Evolutionary conservation across 306 rosid genomes (phyloP), one percentile per base, ranked within the genome.

Genomic region (Bauhinia variegata): DNA sequence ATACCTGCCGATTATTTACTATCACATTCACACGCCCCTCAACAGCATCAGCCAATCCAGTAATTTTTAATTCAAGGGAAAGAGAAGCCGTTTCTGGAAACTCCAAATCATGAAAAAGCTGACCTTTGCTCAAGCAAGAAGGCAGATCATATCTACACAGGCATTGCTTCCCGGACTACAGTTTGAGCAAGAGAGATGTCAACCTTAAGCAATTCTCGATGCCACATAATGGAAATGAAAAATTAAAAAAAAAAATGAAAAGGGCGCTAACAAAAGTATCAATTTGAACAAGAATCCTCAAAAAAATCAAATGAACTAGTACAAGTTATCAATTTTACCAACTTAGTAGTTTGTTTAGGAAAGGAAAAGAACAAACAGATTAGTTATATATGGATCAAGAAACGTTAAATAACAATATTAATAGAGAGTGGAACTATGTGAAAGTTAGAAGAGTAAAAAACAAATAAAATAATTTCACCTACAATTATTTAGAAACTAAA

Each of bases 141-240:
- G 98, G 98, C 66, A 89, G 82, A 63, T 63, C 65, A 64, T 87
- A 92, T 78, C 79, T 82, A 80, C 98, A 92, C 58, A 89, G 80
- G 83, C 96, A 89, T 76, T 87, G 96, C 83, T 89, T 88, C 75
- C 98, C 98, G 18, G 98, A 89, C 98, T 92, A 84, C 75, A 80
- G 71, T 39, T 41, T 49, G 43, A 67, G 46, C 50, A 77, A 34
- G 16, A 70, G 64, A 65, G 32, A 64, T 32, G 34, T 51, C 34
- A 60, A 70, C 41, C 72, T 60, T 73, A 18, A 73, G 77, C 48
- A 50, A 78, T 42, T 43, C 33, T 54, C 65, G 60, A 23, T 9
- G 63, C 58, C 64, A 65, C 19, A 16, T 51, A 47, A 75, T 23
- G 30, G 33, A 66, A 64, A 62, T 44, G 18, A 65, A 57, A 19